Evolutionary conservation across 176 grass and related monocot species (phyloP).

Genomic region (Chrysopogon serrulatus): DNA sequence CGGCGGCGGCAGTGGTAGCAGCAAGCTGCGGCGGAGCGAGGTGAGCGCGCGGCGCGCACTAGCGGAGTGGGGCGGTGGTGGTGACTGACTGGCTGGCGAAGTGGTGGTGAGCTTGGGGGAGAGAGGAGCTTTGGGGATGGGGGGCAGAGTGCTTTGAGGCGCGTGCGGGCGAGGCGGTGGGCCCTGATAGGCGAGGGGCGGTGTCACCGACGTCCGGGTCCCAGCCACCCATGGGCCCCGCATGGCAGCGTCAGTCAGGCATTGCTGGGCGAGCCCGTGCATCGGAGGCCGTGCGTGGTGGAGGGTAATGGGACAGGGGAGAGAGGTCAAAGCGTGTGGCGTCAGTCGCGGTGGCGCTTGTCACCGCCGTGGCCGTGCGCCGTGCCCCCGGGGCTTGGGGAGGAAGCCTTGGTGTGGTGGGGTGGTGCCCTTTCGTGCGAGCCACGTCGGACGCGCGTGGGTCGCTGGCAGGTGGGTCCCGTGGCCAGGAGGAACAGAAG

Average conservation of each 20-base stretch:
- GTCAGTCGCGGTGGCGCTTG: not conserved
- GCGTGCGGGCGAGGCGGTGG: constrained; percentile 1
- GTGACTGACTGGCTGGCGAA: no score
- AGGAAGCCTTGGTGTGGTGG: not conserved
- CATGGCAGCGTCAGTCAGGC: not conserved
- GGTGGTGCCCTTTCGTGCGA: not conserved
- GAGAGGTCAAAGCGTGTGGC: not conserved
- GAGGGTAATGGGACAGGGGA: not conserved
- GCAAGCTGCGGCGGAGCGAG: no score
- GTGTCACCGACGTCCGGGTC: not conserved
- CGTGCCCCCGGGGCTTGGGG: not conserved
- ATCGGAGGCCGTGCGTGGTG: not conserved
- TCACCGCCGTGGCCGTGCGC: not conserved
- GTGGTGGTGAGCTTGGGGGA: not conserved
- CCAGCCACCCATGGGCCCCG: fast-evolving
- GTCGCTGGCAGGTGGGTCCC: not conserved
- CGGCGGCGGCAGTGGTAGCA: fast-evolving
- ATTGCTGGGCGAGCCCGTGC: not conserved
- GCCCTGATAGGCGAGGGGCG: not conserved
- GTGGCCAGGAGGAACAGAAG: no score
- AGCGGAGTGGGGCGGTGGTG: not conserved
- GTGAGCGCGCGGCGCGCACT: not conserved
- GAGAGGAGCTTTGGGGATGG: not conserved
- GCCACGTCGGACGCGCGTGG: not conserved
- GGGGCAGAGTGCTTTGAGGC: constrained; percentile 24